Evolutionary conservation across 2,329 filamentous ascomycete species (phyloP).

Genomic region (Penicillium sp.): DNA sequence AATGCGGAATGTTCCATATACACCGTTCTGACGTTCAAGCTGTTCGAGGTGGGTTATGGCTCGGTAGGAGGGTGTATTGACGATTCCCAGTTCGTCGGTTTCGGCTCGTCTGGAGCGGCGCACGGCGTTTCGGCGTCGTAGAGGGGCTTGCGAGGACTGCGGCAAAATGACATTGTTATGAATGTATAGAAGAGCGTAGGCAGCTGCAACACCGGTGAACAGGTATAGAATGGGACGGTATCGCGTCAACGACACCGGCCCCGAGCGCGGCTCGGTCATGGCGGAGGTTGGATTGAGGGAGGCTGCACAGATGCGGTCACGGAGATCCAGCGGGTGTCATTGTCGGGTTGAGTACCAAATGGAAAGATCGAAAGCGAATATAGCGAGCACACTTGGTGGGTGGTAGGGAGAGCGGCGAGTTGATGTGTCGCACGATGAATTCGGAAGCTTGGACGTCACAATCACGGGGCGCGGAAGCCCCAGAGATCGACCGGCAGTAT

Average conservation of each 20-base stretch:
- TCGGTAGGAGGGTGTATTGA: constrained; percentile 35
- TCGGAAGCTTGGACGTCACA: too few relatives aligned
- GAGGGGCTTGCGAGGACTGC: constrained; percentile 24
- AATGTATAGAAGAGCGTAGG: constrained; percentile 43
- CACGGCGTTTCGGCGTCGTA: constrained; percentile 42
- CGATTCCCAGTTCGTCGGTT: constrained; percentile 22
- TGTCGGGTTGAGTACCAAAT: too few relatives aligned
- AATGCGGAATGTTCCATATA: constrained; percentile 45
- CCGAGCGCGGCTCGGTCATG: constrained; percentile 34
- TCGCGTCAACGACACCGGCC: constrained; percentile 34
- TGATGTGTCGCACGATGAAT: too few relatives aligned
- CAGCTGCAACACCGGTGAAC: constrained; percentile 42
- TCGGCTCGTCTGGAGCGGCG: constrained; percentile 36
- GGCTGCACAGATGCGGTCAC: constrained; percentile 14
- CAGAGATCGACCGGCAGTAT: too few relatives aligned
- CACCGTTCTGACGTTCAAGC: constrained; percentile 40
- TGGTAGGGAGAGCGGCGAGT: too few relatives aligned
- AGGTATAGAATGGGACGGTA: constrained; percentile 44
- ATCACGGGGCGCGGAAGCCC: too few relatives aligned
- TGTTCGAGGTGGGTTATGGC: constrained; percentile 42
- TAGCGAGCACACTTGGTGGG: too few relatives aligned
- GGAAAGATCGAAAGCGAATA: too few relatives aligned
- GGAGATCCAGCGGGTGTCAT: constrained; percentile 18
- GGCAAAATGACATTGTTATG: constrained; percentile 33
- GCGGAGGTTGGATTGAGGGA: constrained; percentile 18